Base-by-base conservation (phyloP, 2,329 filamentous ascomycete species). In the Diplodia corticola region DNA sequence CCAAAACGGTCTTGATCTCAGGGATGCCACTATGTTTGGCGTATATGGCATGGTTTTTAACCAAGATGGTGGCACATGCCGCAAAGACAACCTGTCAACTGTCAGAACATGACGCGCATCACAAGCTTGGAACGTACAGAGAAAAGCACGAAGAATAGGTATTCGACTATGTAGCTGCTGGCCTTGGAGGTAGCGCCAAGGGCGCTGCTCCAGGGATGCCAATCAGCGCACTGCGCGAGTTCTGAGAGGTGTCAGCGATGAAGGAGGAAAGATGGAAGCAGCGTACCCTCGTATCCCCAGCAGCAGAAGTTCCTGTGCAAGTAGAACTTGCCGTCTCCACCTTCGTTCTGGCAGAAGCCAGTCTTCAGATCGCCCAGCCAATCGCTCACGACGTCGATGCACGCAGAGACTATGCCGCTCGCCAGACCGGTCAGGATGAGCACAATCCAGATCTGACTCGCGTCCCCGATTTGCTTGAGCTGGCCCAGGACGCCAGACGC, bases 21-120 rank as follows among this genome's bases (percentile, higher is more conserved):
- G 94, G 93, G 71, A 99, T 97, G 79, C 94, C 94, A 76, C 92
- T 97, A 74, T 98, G 94, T 76, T 91, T 94, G 55, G 94, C 94
- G 78, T 97, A 92, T 5, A 91, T 83, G 26, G 92, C 92, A 78
- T 93, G 98, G 71, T 90, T 87, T 72, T 90, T 88, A 15, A 98
- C 93, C 64, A 98, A 81, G 63, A 93, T 75, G 63, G 90, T 91
- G 10, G 95, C 92, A 67, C 85, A 87, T 44, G 88, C 83, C 28
- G 94, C 93, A 74, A 96, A 94, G 7, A 90, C 72, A 10, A 94
- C 83, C 90, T 93, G 57, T 17, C 4, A 22, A 37, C 12, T 4
- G 67, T 82, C 48, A 78, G 73, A 54, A 63, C 35, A 9, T 9
- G n/a, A 24, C n/a, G 59, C 35, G 3, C n/a, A 6, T 22, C 28